Evolutionary conservation across 441 rosid species (phyloP).

Genomic region (Adansonia gregorii): DNA sequence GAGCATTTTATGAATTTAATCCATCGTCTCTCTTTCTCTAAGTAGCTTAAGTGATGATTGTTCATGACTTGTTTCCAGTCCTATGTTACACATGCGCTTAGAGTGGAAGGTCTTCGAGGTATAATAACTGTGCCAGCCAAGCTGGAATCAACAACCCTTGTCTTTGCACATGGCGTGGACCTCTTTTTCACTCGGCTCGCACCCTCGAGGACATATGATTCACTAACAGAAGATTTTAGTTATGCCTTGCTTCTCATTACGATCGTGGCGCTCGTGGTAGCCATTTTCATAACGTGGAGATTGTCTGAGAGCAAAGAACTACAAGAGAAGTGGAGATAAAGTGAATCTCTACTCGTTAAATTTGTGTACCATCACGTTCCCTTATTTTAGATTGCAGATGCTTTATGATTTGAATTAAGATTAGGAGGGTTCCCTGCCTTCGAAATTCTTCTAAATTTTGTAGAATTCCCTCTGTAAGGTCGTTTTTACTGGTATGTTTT

Average conservation of each 20-base stretch:
- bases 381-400: not conserved
- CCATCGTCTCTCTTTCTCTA: not conserved
- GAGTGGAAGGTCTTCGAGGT: conserved; percentile 88
- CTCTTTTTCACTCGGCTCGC: conserved; percentile 93
- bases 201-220: conserved; percentile 97
- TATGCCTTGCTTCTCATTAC: conserved; percentile 93
- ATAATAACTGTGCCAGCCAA: conserved; percentile 84
- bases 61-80: conserved; percentile 56
- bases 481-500: conserved; percentile 22
- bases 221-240: conserved; percentile 95
- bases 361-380: conserved; percentile 22
- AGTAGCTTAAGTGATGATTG: not conserved
- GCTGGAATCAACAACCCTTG: conserved; percentile 93
- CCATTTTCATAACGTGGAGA: conserved; percentile 87
- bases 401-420: conserved; percentile 22
- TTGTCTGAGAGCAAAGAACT: conserved; percentile 94
- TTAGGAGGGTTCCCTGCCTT: conserved; percentile 25
- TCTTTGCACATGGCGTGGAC: conserved; percentile 90
- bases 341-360: conserved; percentile 2
- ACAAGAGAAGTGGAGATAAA: conserved; percentile 89
- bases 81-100: conserved; percentile 73
- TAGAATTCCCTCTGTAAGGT: conserved; percentile 18
- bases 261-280: conserved; percentile 79
- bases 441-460: conserved; percentile 31
- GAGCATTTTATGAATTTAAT: not conserved